Conservation (phyloP, 441 rosid genomes). For the Dalechampia spathulata region DNA sequence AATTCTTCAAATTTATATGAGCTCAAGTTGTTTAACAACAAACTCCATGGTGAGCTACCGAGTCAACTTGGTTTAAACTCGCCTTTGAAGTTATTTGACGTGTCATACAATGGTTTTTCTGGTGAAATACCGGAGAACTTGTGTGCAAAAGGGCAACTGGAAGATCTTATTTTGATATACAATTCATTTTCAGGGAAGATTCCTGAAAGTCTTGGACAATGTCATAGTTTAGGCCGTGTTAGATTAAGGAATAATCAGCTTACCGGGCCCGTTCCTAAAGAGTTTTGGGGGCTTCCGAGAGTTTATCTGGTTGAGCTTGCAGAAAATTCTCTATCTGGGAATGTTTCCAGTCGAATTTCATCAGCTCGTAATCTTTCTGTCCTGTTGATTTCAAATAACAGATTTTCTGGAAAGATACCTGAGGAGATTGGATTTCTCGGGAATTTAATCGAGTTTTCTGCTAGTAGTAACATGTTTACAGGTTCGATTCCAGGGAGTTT, state of each 20-base stretch:
- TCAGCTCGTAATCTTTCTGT: constrained; percentile 59
- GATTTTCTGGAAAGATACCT: constrained; percentile 60
- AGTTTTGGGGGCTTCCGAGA: constrained; percentile 84
- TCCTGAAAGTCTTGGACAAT: constrained; percentile 51
- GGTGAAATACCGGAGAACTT: constrained; percentile 61
- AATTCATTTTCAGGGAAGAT: constrained; percentile 69
- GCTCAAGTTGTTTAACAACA: constrained; percentile 62
- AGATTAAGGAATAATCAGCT: constrained; percentile 59
- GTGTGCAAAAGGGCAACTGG: constrained; percentile 58
- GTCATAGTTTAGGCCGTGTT: constrained; percentile 59
- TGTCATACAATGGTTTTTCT: constrained; percentile 57
- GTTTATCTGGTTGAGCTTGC: constrained; percentile 62
- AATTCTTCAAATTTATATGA: constrained; percentile 64
- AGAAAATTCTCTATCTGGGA: constrained; percentile 59
- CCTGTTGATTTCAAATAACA: constrained; percentile 54
- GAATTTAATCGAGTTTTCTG: constrained; percentile 59
- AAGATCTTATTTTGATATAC: constrained; percentile 58
- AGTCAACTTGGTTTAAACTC: constrained; percentile 59
- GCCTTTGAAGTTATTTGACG: constrained; percentile 52
- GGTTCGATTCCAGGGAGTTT: constrained; percentile 63
- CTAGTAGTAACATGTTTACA: constrained; percentile 49
- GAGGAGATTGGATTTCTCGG: constrained; percentile 52
- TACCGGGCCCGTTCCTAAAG: constrained; percentile 59
- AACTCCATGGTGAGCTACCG: constrained; percentile 57
- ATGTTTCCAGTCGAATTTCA: constrained; percentile 45